Conservation (phyloP, 192 early-diverging fungal species). For the Diversispora epigaea region DNA sequence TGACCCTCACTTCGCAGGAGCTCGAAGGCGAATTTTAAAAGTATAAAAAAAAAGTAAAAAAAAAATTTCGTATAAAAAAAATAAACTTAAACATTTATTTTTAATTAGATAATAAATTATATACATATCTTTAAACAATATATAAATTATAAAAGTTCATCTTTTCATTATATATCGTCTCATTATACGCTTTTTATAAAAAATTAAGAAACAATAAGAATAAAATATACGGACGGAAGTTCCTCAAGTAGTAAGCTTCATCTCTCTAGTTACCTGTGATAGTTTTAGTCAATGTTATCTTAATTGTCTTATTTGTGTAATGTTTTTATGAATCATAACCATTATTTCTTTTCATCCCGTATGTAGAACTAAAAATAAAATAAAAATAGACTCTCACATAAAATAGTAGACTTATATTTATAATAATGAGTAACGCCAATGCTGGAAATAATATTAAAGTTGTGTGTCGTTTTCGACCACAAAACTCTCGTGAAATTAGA, state of each 20-base stretch:
- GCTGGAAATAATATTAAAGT: constrained; percentile 87
- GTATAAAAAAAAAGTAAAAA: constrained; percentile 9
- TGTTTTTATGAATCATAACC: no score
- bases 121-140: not conserved
- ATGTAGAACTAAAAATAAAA: not conserved
- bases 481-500: constrained; percentile 86
- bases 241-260: not conserved
- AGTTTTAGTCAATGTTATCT: no score
- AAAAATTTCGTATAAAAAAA: not conserved
- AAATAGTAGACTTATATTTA: not conserved
- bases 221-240: not conserved
- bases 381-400: not conserved
- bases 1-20: constrained; percentile 19
- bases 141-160: not conserved
- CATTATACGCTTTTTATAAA: not conserved
- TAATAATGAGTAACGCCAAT: not conserved
- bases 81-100: not conserved
- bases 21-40: constrained; percentile 5
- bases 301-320: no score
- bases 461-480: constrained; percentile 95
- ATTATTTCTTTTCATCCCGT: not conserved
- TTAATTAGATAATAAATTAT: not conserved
- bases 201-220: constrained; percentile 8
- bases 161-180: not conserved
- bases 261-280: not conserved